Conservation (phyloP, 2,329 filamentous ascomycete genomes). For the Acrodontium crateriforme region DNA sequence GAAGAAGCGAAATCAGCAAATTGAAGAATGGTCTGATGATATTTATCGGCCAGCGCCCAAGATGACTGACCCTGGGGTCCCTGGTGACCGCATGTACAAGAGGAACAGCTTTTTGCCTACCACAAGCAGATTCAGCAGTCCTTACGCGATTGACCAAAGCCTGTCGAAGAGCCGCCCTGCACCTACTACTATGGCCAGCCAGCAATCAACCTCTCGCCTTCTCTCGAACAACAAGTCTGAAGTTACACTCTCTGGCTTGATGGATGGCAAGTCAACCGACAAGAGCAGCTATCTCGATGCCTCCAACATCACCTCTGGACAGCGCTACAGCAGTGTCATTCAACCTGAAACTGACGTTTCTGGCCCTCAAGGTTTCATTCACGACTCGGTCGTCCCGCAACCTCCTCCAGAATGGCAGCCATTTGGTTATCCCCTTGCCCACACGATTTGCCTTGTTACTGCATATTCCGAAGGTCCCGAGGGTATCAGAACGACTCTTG, state of each 20-base stretch:
- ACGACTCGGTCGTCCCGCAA: constrained; percentile 89
- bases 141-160: constrained; percentile 60
- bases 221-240: constrained; percentile 48
- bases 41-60: constrained; percentile 86
- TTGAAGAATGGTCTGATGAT: constrained; percentile 95
- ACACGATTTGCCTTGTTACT: constrained; percentile 87
- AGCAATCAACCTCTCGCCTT: constrained; percentile 60
- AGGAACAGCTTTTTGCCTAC: constrained; percentile 82
- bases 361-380: constrained; percentile 86
- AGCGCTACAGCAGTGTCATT: constrained; percentile 39
- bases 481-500: constrained; percentile 81
- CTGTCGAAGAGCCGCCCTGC: constrained; percentile 37
- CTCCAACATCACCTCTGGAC: constrained; percentile 21
- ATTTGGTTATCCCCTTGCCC: constrained; percentile 86
- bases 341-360: constrained; percentile 52
- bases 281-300: constrained; percentile 2
- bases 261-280: constrained; percentile 5
- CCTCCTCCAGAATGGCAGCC: constrained; percentile 95
- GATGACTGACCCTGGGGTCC: constrained; percentile 52
- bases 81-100: constrained; percentile 61
- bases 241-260: constrained; percentile 33
- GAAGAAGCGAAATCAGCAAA: constrained; percentile 78
- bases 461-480: constrained; percentile 93
- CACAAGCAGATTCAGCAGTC: constrained; percentile 86
- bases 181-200: constrained; percentile 91